Conservation (phyloP, 495 filamentous ascomycete species). For the Apiosordaria backusii region DNA sequence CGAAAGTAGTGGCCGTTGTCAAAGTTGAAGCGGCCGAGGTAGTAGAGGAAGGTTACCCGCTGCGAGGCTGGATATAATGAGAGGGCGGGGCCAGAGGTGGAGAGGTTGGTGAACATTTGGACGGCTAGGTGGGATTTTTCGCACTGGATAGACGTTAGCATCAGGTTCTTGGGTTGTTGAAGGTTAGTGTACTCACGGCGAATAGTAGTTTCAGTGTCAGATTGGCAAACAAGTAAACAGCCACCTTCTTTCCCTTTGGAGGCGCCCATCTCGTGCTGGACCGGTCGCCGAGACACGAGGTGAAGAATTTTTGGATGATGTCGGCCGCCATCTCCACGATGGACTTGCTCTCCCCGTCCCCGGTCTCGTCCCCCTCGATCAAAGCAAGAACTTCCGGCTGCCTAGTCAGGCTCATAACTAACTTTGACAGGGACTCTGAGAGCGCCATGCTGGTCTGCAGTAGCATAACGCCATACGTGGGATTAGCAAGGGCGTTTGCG, state of each 20-base stretch:
- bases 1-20: conserved; percentile 74
- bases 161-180: neutral
- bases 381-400: conserved; percentile 63
- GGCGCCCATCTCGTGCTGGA: conserved; percentile 55
- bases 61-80: conserved; percentile 80
- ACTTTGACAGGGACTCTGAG: conserved; percentile 68
- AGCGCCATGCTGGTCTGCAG: conserved; percentile 73
- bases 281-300: conserved; percentile 82
- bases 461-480: conserved; percentile 71
- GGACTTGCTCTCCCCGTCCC: conserved; percentile 61
- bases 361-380: conserved; percentile 49
- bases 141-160: conserved; percentile 41
- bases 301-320: conserved; percentile 84
- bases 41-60: conserved; percentile 88
- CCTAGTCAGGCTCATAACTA: conserved; percentile 77
- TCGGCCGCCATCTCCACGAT: conserved; percentile 82
- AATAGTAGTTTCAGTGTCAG: conserved; percentile 86
- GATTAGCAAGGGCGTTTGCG: conserved; percentile 74
- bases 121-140: conserved; percentile 64
- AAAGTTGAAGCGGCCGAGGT: conserved; percentile 86
- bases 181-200: conserved; percentile 48
- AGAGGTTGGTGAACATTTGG: conserved; percentile 87
- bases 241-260: conserved; percentile 78
- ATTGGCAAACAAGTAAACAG: conserved; percentile 88
- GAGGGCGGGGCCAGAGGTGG: conserved; percentile 73